A percentile compares a stretch with the other conserved stretches of the same genome.
phyloP scores from a whole-genome alignment of 257 asterid species.

The Eucommia ulmoides region DNA sequence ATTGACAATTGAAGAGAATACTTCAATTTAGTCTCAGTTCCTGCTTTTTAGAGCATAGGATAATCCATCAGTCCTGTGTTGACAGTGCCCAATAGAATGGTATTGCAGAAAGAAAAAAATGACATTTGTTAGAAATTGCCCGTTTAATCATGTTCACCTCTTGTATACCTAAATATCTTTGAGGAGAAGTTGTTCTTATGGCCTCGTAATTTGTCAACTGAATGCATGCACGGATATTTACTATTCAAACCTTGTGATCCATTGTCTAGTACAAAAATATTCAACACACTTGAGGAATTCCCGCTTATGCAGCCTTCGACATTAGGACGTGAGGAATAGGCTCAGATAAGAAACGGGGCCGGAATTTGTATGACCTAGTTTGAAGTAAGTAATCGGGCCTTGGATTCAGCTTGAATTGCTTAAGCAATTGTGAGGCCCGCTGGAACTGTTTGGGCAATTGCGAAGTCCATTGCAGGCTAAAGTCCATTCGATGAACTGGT shows the following conservation, averaged over 20 bases:
- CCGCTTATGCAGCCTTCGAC: too few relatives aligned
- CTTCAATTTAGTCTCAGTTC: background rate
- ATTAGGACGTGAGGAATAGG: too few relatives aligned
- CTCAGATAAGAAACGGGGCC: too few relatives aligned
- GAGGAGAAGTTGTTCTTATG: background rate
- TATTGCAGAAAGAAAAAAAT: background rate
- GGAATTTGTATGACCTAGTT: too few relatives aligned
- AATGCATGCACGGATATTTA: background rate
- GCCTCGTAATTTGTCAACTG: background rate
- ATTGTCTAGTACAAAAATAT: too few relatives aligned
- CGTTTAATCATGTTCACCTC: background rate
- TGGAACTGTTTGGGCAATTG: too few relatives aligned
- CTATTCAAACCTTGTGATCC: background rate
- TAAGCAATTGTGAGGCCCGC: too few relatives aligned
- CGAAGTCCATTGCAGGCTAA: too few relatives aligned
- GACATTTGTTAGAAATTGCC: background rate
- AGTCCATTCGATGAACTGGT: too few relatives aligned
- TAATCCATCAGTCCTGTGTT: background rate
- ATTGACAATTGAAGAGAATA: background rate
- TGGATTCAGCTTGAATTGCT: too few relatives aligned
- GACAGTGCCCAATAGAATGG: background rate
- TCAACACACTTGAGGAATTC: too few relatives aligned
- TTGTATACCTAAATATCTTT: background rate
- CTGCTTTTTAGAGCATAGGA: background rate
- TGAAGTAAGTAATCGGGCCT: too few relatives aligned